A percentile compares a stretch with the other conserved stretches of the same genome.
Evolutionary conservation across 1,139 yeast genomes (phyloP).

Genomic region (Martiniozyma asiatica): DNA sequence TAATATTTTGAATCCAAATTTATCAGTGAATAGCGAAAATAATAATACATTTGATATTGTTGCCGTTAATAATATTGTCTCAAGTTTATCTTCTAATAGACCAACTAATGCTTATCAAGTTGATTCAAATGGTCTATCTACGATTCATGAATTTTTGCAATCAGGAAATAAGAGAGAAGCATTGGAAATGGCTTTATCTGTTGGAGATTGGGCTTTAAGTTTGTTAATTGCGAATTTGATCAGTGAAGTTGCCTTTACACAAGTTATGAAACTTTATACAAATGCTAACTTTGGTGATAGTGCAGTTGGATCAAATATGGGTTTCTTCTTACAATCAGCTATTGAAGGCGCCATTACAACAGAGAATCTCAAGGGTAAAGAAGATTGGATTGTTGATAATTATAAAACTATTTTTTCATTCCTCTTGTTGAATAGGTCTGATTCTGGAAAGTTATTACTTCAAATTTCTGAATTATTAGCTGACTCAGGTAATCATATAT

Average conservation of each 20-base stretch:
- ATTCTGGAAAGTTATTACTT: constrained; percentile 33
- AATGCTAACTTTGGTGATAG: constrained; percentile 27
- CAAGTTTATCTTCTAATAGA: constrained; percentile 7
- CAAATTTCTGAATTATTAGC: constrained; percentile 43
- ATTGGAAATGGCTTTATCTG: constrained; percentile 44
- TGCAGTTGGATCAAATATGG: constrained; percentile 18
- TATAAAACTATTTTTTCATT: constrained; percentile 19
- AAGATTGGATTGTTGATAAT: constrained; percentile 19
- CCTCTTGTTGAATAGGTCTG: constrained; percentile 17
- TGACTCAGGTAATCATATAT: constrained; percentile 25
- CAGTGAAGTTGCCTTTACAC: constrained; percentile 51
- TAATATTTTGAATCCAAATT: constrained; percentile 17
- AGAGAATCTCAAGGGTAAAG: constrained; percentile 16
- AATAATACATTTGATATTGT: constrained; percentile 11
- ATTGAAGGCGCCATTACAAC: constrained; percentile 10
- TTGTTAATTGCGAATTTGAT: constrained; percentile 55
- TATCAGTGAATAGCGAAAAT: constrained; percentile 7
- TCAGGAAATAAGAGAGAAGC: constrained; percentile 62
- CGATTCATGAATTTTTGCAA: constrained; percentile 31
- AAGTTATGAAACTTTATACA: constrained; percentile 41
- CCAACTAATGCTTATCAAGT: constrained; percentile 17
- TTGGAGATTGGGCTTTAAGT: constrained; percentile 71
- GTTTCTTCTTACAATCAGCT: constrained; percentile 19
- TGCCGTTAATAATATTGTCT: constrained; percentile 9
- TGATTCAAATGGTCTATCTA: constrained; percentile 13